These are phyloP conservation scores for Lippia alba DNA, from an alignment of 305 asterid species.

Conservation along the genomic window DNA sequence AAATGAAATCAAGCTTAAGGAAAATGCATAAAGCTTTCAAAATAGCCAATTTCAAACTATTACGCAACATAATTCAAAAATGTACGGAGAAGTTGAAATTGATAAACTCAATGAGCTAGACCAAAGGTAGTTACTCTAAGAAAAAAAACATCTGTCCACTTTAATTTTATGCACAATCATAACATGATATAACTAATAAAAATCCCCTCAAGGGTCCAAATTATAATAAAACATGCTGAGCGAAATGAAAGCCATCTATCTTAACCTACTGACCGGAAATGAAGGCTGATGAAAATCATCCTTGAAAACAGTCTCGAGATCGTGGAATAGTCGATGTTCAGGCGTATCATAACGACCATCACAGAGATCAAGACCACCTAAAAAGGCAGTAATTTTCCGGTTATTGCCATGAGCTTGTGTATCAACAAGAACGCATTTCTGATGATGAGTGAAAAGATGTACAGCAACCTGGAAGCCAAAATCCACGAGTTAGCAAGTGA, in stretches of 20 bases:
- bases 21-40: slow-evolving; percentile 14
- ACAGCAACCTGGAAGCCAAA: slow-evolving; percentile 76
- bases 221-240: neutral
- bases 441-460: slow-evolving; percentile 85
- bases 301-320: slow-evolving; percentile 67
- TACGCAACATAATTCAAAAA: neutral
- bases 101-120: neutral
- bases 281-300: slow-evolving; percentile 93
- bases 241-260: neutral
- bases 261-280: slow-evolving; percentile 64
- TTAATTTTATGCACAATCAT: slow-evolving; percentile 1
- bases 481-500: slow-evolving; percentile 35
- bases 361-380: slow-evolving; percentile 95
- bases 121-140: too few species aligned
- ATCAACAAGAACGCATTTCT: slow-evolving; percentile 92
- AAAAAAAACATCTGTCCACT: neutral
- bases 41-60: slow-evolving; percentile 1
- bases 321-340: slow-evolving; percentile 74
- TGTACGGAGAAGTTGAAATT: neutral
- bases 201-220: neutral
- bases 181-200: neutral
- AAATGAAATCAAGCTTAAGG: slow-evolving; percentile 21
- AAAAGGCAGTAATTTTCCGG: slow-evolving; percentile 82
- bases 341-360: slow-evolving; percentile 99
- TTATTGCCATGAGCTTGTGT: slow-evolving; percentile 83